Conservation (phyloP, 2,329 filamentous ascomycete genomes). For the Colletotrichum filicis region DNA sequence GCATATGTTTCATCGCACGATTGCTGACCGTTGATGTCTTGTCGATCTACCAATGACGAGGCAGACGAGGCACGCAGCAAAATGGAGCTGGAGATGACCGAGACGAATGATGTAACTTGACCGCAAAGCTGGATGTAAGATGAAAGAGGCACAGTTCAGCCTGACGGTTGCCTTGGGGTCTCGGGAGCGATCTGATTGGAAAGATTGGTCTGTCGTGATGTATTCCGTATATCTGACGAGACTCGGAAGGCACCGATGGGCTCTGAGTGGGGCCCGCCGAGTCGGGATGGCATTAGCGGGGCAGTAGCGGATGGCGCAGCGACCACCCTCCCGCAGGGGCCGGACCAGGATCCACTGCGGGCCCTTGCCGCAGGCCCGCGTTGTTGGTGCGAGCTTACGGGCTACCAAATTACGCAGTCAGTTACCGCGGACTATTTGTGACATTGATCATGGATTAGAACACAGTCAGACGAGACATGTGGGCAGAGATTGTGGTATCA, state of each 20-base stretch:
- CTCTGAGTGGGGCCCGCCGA: background rate
- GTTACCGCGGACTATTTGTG: background rate
- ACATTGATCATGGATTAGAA: background rate
- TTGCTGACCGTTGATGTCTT: constrained; percentile 13
- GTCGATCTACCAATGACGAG: constrained; percentile 6
- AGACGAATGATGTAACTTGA: constrained; percentile 9
- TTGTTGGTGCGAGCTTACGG: background rate
- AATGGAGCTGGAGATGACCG: background rate
- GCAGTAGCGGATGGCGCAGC: constrained; percentile 27
- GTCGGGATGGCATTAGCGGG: constrained; percentile 8
- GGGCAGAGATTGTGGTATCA: background rate
- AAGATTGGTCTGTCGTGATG: background rate
- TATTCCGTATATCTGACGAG: background rate
- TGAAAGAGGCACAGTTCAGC: background rate
- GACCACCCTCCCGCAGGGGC: background rate
- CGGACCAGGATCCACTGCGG: constrained; percentile 13
- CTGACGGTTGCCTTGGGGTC: constrained; percentile 6
- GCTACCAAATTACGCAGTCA: background rate
- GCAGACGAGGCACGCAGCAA: background rate
- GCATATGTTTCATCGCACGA: constrained; percentile 3
- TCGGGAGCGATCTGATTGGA: background rate
- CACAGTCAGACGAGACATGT: background rate
- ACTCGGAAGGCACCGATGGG: background rate
- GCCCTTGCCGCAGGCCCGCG: constrained; percentile 13
- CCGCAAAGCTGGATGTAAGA: background rate